phyloP scores from a whole-genome alignment of 1,284 basidiomycete genomes.

The Hemileccinum hortonii region DNA sequence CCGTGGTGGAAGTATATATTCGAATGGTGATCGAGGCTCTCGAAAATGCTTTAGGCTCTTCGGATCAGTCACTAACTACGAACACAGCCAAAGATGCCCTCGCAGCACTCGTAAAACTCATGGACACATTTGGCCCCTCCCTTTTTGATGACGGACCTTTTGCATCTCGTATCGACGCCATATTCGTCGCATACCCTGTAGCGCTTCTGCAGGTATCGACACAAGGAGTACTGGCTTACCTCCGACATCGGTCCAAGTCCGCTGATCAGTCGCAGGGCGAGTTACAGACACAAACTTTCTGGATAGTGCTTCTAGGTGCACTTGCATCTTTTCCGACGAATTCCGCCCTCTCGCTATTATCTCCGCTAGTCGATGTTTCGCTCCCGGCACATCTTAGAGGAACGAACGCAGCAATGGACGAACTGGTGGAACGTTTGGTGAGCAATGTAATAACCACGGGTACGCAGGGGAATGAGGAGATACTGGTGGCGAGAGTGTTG shows the following conservation, averaged over 20 bases:
- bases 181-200: conserved; percentile 40
- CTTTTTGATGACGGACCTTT: conserved; percentile 43
- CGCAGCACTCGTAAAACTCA: conserved; percentile 18
- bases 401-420: conserved; percentile 21
- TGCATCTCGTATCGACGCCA: conserved; percentile 43
- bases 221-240: conserved; percentile 38
- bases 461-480: conserved; percentile 1
- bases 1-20: conserved; percentile 30
- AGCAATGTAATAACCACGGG: conserved; percentile 1
- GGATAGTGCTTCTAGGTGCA: conserved; percentile 19
- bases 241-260: conserved; percentile 19
- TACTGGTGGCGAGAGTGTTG: conserved; percentile 11
- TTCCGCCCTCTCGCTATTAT: conserved; percentile 15
- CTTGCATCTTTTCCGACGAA: conserved; percentile 19
- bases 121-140: conserved; percentile 28
- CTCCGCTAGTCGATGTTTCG: conserved; percentile 6
- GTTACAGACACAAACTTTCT: conserved; percentile 17
- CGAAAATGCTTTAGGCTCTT: conserved; percentile 17
- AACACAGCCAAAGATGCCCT: conserved; percentile 8
- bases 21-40: conserved; percentile 31
- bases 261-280: conserved; percentile 8
- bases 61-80: neutral
- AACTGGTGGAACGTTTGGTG: conserved; percentile 16
- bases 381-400: conserved; percentile 27
- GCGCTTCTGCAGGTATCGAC: conserved; percentile 44